phyloP scores from a whole-genome alignment of 768 basidiomycete genomes.

The Tremella fuciformis region DNA sequence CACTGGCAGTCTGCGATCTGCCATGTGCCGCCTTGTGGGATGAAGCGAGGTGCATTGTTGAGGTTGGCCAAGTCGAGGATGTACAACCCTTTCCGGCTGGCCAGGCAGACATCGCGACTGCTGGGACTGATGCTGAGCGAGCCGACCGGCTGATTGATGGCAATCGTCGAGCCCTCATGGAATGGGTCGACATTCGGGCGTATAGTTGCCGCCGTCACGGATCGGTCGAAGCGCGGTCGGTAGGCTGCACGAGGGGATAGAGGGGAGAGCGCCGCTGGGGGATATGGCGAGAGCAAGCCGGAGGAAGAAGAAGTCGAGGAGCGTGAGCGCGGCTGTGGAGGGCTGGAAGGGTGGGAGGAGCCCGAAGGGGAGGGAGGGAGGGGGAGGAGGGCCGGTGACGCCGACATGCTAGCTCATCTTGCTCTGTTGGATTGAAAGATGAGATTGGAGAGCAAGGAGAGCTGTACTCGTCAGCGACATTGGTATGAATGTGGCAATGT shows the following conservation, averaged over 20 bases:
- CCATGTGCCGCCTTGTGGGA: constrained; percentile 96
- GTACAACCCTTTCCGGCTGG: constrained; percentile 79
- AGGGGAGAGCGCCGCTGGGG: constrained; percentile 16
- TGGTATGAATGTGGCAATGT: no score
- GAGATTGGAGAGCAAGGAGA: no score
- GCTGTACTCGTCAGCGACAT: no score
- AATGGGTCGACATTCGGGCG: constrained; percentile 16
- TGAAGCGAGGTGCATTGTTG: constrained; percentile 79
- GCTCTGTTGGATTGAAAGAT: not conserved
- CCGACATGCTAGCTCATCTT: constrained; percentile 16
- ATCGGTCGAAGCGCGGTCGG: constrained; percentile 30
- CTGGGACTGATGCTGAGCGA: constrained; percentile 67
- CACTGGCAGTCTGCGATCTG: constrained; percentile 63
- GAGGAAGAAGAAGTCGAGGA: constrained; percentile 19
- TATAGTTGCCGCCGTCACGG: constrained; percentile 19
- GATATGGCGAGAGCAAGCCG: constrained; percentile 15
- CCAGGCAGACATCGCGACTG: constrained; percentile 82
- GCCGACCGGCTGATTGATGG: constrained; percentile 52
- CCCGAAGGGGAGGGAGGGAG: constrained; percentile 16
- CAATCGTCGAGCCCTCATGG: constrained; percentile 42
- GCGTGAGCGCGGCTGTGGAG: constrained; percentile 17
- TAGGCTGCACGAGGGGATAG: constrained; percentile 24
- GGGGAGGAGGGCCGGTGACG: constrained; percentile 1
- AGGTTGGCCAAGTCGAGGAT: constrained; percentile 91
- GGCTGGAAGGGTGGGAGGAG: constrained; percentile 7